Percentiles rank a stretch among this genome's conserved stretches.
phyloP scores from a whole-genome alignment of 257 asterid species.

The Solanum infundibuliforme region DNA sequence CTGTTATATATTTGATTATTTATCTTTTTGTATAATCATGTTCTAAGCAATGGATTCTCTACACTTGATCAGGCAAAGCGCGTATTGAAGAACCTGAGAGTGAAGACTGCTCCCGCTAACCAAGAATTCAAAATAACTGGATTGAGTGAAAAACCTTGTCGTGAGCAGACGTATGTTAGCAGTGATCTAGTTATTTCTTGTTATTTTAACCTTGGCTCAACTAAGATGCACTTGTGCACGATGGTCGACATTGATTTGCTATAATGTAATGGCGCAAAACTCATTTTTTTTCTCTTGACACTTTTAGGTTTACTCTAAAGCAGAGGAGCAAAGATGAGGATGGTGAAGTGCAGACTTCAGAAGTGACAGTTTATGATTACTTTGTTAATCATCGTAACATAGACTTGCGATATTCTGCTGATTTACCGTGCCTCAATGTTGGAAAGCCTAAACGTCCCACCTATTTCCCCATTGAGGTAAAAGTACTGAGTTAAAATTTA shows the following conservation, averaged over 20 bases:
- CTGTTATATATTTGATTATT: not conserved
- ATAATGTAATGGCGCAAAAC: not conserved
- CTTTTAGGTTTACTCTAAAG: constrained; percentile 51
- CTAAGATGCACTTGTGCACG: not conserved
- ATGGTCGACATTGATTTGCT: not conserved
- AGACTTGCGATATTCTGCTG: constrained; percentile 70
- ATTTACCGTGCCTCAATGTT: constrained; percentile 86
- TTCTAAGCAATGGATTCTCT: not conserved
- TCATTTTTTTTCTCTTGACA: not conserved
- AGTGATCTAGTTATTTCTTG: not conserved
- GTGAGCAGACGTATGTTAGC: constrained; percentile 45
- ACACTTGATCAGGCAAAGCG: constrained; percentile 57
- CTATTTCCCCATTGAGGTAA: constrained; percentile 82
- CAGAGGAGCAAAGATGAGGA: constrained; percentile 44
- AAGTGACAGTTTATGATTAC: constrained; percentile 82
- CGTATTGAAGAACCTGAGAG: constrained; percentile 64
- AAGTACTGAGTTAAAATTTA: not conserved
- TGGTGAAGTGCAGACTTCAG: constrained; percentile 44
- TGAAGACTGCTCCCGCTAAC: constrained; percentile 60
- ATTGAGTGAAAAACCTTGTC: constrained; percentile 65
- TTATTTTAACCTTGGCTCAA: not conserved
- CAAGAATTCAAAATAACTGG: constrained; percentile 82
- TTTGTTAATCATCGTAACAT: constrained; percentile 69
- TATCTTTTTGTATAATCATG: not conserved
- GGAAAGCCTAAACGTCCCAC: constrained; percentile 88